Base-by-base conservation (phyloP, 805 yeast species). In the Suhomyces canberraensis region DNA sequence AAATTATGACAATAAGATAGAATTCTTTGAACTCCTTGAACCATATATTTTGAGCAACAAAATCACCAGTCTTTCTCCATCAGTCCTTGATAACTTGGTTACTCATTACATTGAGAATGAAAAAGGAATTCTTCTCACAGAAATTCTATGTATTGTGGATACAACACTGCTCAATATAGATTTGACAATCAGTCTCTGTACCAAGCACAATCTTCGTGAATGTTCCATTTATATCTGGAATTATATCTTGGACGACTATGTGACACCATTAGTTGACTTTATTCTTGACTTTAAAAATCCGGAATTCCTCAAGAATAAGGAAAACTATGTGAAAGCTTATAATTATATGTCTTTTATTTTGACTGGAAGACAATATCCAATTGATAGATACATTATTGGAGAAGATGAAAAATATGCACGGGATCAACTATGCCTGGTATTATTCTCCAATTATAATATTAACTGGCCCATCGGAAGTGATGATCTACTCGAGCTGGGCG, bases 311-410 rank as follows among this genome's bases (percentile, higher is more conserved):
- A 33, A 16, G 18, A 18, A 33, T 8, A 30, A 35, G 2, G 44
- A 43, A 1, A 43, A 46, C 11, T 32, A 31, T 29, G 20, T 38
- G 6, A 44, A 46, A 26, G 63, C 50, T 3, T 61, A 46, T 47
- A 71, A 80, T 0, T 91, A 84, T 51, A 54, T 90, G 41, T 73
- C 88, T 0, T 84, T 78, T 49, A 62, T 80, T 8, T 63, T 87
- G 18, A 81, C 91, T 0, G 95, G 95, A 0, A 66, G 93, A 37
- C 83, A 81, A 40, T 91, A 81, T 54, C 97, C 97, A 0, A 79
- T 84, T 1, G 84, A 84, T 30, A 58, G 64, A 19, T 56, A 58
- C 14, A 66, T 82, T 16, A 63, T 56, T 3, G 58, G 53, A 7
- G 52, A 46, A 42, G 45, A 53, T 4, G 59, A 58, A n/a, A 38